Percentiles rank a stretch among this genome's conserved stretches.
Conservation (phyloP, 2,329 filamentous ascomycete genomes). For the Hypoxylon sp. region DNA sequence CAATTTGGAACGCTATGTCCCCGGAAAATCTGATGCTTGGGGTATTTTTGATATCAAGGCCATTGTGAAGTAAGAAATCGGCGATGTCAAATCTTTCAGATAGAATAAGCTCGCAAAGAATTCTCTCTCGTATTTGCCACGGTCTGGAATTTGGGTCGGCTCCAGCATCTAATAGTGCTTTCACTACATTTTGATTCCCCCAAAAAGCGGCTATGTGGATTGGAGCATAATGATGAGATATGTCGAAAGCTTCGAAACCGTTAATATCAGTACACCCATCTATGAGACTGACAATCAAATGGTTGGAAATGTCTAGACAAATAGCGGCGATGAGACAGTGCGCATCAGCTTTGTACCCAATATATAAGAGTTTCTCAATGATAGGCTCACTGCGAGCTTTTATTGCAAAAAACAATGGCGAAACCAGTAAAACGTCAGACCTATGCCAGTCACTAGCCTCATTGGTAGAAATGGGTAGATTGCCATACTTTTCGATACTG, state of each 20-base stretch:
- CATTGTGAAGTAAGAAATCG: conserved; percentile 1
- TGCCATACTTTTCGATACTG: not conserved
- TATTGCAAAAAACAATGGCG: conserved; percentile 2
- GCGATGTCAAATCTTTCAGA: not conserved
- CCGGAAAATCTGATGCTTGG: not conserved
- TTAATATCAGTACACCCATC: conserved; percentile 5
- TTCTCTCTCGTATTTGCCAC: not conserved
- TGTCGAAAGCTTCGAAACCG: not conserved
- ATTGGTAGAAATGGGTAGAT: not conserved
- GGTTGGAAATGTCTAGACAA: not conserved
- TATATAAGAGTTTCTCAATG: not conserved
- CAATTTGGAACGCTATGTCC: not conserved
- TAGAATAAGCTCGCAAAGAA: not conserved
- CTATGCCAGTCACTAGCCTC: conserved; percentile 7
- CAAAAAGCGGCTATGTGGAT: not conserved
- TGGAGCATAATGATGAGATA: not conserved
- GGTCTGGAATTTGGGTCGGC: conserved; percentile 4
- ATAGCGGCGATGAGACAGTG: not conserved
- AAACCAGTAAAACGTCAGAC: not conserved
- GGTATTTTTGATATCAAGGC: not conserved
- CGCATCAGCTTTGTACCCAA: conserved; percentile 6
- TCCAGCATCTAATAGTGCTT: conserved; percentile 1
- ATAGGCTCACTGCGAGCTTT: not conserved
- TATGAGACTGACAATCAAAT: conserved; percentile 1
- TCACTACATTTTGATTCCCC: not conserved